Conservation (phyloP, 805 yeast species). For the Torulaspora delbrueckii region DNA sequence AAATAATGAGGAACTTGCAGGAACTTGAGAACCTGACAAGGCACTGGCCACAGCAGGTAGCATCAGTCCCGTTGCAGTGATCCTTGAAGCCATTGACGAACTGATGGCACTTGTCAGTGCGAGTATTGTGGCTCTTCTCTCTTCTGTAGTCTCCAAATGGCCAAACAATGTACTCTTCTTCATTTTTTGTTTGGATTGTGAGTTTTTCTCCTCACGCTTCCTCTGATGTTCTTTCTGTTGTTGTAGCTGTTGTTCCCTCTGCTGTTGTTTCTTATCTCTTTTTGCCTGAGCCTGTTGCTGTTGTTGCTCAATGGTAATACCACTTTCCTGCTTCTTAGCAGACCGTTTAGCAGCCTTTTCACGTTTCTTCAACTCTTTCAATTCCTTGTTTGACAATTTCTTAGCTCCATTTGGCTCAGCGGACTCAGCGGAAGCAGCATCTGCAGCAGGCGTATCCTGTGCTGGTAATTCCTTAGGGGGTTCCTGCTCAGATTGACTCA, state of each 20-base stretch:
- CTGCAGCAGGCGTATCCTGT: background rate
- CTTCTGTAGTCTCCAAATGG: slow-evolving; percentile 76
- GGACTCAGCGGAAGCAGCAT: background rate
- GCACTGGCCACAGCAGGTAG: slow-evolving; percentile 33
- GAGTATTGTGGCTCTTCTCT: slow-evolving; percentile 46
- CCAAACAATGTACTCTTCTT: slow-evolving; percentile 66
- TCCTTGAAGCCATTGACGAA: slow-evolving; percentile 31
- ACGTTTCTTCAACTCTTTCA: slow-evolving; percentile 81
- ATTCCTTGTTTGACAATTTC: slow-evolving; percentile 65
- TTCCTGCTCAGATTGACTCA: slow-evolving; percentile 3
- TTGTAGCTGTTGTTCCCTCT: slow-evolving; percentile 44
- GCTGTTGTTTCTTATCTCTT: slow-evolving; percentile 41
- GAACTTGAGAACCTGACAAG: slow-evolving; percentile 22
- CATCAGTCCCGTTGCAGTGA: slow-evolving; percentile 35
- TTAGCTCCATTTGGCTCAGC: slow-evolving; percentile 22
- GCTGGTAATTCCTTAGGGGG: background rate
- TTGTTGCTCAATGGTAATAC: slow-evolving; percentile 43
- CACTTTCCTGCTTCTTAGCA: slow-evolving; percentile 70
- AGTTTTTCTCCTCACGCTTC: slow-evolving; percentile 49
- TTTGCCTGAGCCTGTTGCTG: slow-evolving; percentile 39
- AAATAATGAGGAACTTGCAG: slow-evolving; percentile 20
- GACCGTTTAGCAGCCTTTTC: slow-evolving; percentile 93
- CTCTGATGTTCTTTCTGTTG: slow-evolving; percentile 49
- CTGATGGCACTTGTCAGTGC: slow-evolving; percentile 34
- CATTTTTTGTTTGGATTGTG: slow-evolving; percentile 40